Conservation (phyloP, 495 filamentous ascomycete genomes). For the Tuber melanosporum region DNA sequence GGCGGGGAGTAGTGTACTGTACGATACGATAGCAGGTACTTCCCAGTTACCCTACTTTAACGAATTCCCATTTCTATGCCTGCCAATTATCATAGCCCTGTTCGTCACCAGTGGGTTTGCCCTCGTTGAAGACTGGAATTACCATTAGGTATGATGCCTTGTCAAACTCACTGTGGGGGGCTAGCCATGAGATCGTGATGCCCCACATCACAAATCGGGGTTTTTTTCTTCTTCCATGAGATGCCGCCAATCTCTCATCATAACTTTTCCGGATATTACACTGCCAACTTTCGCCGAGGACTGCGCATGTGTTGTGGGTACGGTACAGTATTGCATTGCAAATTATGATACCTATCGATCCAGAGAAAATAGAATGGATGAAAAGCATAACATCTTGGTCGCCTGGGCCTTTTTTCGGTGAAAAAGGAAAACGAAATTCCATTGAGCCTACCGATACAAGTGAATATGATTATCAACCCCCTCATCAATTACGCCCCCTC, state of each 20-base stretch:
- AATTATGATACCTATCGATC: background rate
- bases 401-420: background rate
- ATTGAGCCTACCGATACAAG: constrained; percentile 1
- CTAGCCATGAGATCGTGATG: background rate
- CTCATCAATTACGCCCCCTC: background rate
- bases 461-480: background rate
- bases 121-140: background rate
- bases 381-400: background rate
- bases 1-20: background rate
- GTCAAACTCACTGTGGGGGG: background rate
- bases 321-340: background rate
- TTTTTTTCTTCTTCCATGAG: background rate
- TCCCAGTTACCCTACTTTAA: background rate
- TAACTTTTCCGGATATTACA: background rate
- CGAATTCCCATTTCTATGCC: background rate
- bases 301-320: background rate
- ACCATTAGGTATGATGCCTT: background rate
- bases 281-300: background rate
- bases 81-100: background rate
- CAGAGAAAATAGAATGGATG: background rate
- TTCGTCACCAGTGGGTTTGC: background rate
- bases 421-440: background rate
- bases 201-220: background rate
- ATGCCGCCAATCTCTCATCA: background rate
- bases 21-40: background rate